Base-by-base conservation (phyloP, 345 rosid genomes). In the Dipteronia sinensis region DNA sequence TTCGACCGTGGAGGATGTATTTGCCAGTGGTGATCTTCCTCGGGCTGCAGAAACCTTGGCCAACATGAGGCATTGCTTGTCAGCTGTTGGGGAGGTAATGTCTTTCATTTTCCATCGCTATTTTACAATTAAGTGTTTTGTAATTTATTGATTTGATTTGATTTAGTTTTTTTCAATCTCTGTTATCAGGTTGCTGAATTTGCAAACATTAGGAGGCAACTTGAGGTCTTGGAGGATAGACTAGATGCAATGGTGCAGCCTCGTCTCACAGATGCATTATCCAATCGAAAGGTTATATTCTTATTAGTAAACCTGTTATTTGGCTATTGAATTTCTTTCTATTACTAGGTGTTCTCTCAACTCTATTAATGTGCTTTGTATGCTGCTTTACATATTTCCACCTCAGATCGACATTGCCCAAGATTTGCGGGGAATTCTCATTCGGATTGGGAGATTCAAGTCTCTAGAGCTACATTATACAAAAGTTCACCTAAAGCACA, bases 41-140 rank as follows among this genome's bases (percentile, higher is more conserved):
- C 94, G 92, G 40, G 99, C 99, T 59, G 99, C 99, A 16, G 98
- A 96, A 82, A 96, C 99, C 75, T 89, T 96, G 92, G 95, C 99
- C 74, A 94, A 91, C 84, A 96, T 96, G 99, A 91, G 95, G 85
- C 98, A 92, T 86, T 96, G 99, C 84, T 80, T 96, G 82, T 91
- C 99, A 80, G 99, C 98, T 70, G 98, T 96, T 16, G 99, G 99
- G 19, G 99, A 96, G 97, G 99, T 93, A 79, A 67, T 73, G 7
- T 69, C 62, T 25, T 34, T 13, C 55, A 7, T 62, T n/a, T 65
- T 12, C 53, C 2, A 8, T 7, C 0, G 49, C 17, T 46, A 58
- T 44, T n/a, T 13, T 51, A 5, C 15, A 11, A 68, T 67, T 51
- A 22, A 3, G 61, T 40, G 10, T 51, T 67, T 59, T 61, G 7